Conservation (phyloP, 768 basidiomycete genomes). For the Peribolospora baueri region DNA sequence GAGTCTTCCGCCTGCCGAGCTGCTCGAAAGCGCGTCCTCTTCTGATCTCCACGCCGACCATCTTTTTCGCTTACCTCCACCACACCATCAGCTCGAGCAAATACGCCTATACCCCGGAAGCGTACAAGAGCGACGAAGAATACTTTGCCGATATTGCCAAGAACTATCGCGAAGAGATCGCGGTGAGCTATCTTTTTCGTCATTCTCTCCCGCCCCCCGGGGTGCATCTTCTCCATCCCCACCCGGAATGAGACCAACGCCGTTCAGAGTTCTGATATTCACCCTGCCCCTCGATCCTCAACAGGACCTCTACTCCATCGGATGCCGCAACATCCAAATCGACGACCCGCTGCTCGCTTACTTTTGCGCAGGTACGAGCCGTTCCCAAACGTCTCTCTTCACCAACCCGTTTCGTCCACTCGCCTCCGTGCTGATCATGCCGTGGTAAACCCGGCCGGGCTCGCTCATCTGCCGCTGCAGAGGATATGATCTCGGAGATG, state of each 20-base stretch:
- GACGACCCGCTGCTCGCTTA: slow-evolving; percentile 32
- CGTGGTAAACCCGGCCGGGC: no score
- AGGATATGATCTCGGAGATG: slow-evolving; percentile 33
- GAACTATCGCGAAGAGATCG: slow-evolving; percentile 27
- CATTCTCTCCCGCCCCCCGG: no score
- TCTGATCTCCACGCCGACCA: no score
- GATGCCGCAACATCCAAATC: slow-evolving; percentile 26
- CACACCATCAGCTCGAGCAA: slow-evolving; percentile 8
- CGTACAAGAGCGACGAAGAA: slow-evolving; percentile 28
- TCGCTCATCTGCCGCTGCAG: slow-evolving; percentile 24
- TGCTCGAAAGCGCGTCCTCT: no score
- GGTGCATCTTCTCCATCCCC: no score
- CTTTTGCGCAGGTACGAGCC: slow-evolving; percentile 19
- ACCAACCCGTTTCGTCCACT: no score
- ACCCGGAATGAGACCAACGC: no score
- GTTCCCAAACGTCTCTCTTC: no score
- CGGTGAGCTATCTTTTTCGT: slow-evolving; percentile 23
- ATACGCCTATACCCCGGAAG: slow-evolving; percentile 27
- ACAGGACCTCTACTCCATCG: slow-evolving; percentile 5
- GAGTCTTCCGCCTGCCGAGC: background rate
- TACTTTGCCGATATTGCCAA: slow-evolving; percentile 30
- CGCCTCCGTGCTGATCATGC: no score
- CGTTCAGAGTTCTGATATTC: no score
- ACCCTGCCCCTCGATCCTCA: no score
- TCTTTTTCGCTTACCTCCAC: no score